These are phyloP conservation scores for Podaxis sp. DNA, from an alignment of 768 basidiomycete species.

Conservation along the genomic window DNA sequence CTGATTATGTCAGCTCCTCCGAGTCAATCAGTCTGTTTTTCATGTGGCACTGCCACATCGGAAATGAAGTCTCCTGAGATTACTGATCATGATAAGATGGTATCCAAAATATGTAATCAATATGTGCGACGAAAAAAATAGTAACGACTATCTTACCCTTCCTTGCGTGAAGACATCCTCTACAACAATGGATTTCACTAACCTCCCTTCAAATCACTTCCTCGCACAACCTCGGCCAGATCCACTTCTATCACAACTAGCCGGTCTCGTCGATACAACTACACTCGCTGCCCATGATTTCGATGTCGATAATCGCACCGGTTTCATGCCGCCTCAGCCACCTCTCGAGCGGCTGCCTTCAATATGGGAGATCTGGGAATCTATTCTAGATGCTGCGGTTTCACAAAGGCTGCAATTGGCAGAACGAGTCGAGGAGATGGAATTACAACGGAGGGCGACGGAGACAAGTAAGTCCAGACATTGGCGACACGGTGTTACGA, in stretches of 20 bases:
- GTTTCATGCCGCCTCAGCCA: constrained; percentile 82
- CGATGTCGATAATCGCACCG: constrained; percentile 89
- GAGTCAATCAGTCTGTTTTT: not conserved
- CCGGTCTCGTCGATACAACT: constrained; percentile 29
- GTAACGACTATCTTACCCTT: no score
- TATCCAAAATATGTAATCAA: not conserved
- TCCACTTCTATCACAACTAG: constrained; percentile 22
- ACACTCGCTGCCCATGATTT: constrained; percentile 84
- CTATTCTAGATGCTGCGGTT: constrained; percentile 47
- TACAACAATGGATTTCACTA: not conserved
- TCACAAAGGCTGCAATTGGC: constrained; percentile 50
- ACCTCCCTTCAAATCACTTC: constrained; percentile 25
- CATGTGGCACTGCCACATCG: not conserved
- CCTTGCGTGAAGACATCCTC: not conserved
- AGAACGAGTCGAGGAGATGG: constrained; percentile 42
- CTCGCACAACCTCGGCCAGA: constrained; percentile 31
- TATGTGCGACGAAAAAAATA: no score
- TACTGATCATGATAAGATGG: constrained; percentile 8
- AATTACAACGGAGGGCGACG: constrained; percentile 27
- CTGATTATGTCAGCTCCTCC: not conserved
- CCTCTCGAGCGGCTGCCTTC: constrained; percentile 65
- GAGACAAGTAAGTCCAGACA: constrained; percentile 32
- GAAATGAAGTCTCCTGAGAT: not conserved
- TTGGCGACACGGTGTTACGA: constrained; percentile 52
- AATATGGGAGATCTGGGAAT: constrained; percentile 81